These are phyloP conservation scores for Linnemannia schmuckeri DNA, from an alignment of 192 early-diverging fungal genomes.

Conservation along the genomic window DNA sequence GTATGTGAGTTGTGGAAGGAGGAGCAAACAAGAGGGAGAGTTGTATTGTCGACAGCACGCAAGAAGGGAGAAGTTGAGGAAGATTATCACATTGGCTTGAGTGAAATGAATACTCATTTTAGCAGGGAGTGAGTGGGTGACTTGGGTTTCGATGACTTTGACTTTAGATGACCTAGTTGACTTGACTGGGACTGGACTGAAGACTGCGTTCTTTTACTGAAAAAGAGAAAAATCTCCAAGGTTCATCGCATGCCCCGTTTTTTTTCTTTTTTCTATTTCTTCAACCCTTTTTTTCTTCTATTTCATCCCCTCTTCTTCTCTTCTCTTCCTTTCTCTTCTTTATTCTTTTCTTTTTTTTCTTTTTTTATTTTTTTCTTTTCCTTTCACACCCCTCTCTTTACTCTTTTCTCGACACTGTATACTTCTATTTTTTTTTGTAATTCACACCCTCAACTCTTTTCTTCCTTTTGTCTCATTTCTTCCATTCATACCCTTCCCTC, in stretches of 20 bases:
- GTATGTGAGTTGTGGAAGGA: no score
- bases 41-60: no score
- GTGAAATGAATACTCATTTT: no score
- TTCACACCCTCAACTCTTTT: background rate
- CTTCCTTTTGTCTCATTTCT: background rate
- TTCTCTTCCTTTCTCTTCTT: background rate
- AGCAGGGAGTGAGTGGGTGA: no score
- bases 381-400: background rate
- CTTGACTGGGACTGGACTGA: no score
- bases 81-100: no score
- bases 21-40: no score
- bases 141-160: no score
- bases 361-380: background rate
- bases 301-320: background rate
- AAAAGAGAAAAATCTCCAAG: slow-evolving; percentile 11
- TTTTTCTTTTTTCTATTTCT: background rate
- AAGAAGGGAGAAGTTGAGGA: no score
- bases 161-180: no score
- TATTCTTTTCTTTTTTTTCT: background rate
- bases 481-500: background rate
- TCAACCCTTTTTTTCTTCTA: background rate
- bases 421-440: slow-evolving; percentile 1
- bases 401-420: background rate
- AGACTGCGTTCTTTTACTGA: background rate
- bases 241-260: background rate